Evolutionary conservation across 345 rosid genomes (phyloP).

Genomic region (Eutrema japonicum): DNA sequence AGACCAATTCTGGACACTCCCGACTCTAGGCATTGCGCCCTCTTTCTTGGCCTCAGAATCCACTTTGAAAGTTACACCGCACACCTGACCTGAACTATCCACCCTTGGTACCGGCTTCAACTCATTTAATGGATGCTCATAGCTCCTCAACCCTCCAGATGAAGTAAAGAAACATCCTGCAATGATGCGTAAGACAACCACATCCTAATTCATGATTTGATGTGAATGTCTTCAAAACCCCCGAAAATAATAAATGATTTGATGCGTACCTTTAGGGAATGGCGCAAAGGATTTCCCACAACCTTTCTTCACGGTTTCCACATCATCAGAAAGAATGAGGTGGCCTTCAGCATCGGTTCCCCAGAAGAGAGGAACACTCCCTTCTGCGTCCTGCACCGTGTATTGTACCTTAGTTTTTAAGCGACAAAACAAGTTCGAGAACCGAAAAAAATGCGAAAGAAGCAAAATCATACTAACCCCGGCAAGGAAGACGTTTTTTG

Average conservation of each 20-base stretch:
- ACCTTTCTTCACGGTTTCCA: conserved; percentile 67
- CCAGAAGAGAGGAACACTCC: conserved; percentile 85
- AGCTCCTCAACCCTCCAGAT: conserved; percentile 85
- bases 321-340: conserved; percentile 77
- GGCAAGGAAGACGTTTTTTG: conserved; percentile 69
- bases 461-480: conserved; percentile 54
- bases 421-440: not conserved
- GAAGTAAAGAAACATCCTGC: conserved; percentile 91
- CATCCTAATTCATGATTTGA: not conserved
- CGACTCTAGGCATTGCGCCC: conserved; percentile 81
- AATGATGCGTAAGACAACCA: not conserved
- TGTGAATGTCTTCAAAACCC: not conserved
- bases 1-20: conserved; percentile 95
- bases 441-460: not conserved
- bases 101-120: conserved; percentile 91
- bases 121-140: conserved; percentile 79
- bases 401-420: not conserved
- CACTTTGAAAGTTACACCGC: conserved; percentile 79
- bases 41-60: conserved; percentile 75
- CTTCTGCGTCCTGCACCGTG: conserved; percentile 76
- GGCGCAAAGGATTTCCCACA: conserved; percentile 96
- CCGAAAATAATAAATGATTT: not conserved
- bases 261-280: conserved; percentile 81
- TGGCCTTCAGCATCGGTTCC: conserved; percentile 85
- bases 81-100: conserved; percentile 85